Base-by-base conservation (phyloP, 495 filamentous ascomycete genomes). In the Sphaerosporella brunnea region DNA sequence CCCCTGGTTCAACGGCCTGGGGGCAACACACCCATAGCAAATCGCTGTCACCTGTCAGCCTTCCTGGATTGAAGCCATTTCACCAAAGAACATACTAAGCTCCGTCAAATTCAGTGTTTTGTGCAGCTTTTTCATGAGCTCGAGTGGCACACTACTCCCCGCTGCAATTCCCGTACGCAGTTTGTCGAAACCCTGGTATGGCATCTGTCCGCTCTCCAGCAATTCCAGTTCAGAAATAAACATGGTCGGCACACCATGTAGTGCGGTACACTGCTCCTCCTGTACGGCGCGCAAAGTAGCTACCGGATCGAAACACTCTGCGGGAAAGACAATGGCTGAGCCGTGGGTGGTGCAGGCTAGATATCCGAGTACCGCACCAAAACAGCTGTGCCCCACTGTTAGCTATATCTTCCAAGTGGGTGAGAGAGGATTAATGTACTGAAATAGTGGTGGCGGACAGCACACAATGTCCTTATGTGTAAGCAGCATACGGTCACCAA, bases 211-310 rank as follows among this genome's bases (percentile, higher is more conserved):
- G 20, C 66, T 57, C 16, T 74, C 67, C 4, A 94, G 68, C 0
- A 90, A 67, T 50, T 82, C 78, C 5, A 95, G 69, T 54, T 88
- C 77, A n/a, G 83, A 78, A 7, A 87, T 71, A 60, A 97, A 94
- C 90, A 97, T 97, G 16, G 88, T 95, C 8, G 87, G 78, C 0
- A 97, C 90, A 26, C 90, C 90, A 63, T 97, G 86, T 0, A 95
- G 70, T 0, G 84, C 88, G 0, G 85, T 93, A 38, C 77, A 84
- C 24, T 66, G 66, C 55, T 90, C 78, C 52, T 81, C 79, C 53
- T 80, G 78, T 1, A 85, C 77, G 38, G 81, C 65, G 39, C 73
- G 56, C 2, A 97, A 67, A 0, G 82, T 69, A 0, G 81, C 82
- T 10, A 66, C 58, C 2, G 87, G 80, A 62, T 93, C 77, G 66